A percentile compares a stretch with the other conserved stretches of the same genome.
Evolutionary conservation across 352 stramenopile genomes (phyloP).

Genomic region (Nothophytophthora sp.): DNA sequence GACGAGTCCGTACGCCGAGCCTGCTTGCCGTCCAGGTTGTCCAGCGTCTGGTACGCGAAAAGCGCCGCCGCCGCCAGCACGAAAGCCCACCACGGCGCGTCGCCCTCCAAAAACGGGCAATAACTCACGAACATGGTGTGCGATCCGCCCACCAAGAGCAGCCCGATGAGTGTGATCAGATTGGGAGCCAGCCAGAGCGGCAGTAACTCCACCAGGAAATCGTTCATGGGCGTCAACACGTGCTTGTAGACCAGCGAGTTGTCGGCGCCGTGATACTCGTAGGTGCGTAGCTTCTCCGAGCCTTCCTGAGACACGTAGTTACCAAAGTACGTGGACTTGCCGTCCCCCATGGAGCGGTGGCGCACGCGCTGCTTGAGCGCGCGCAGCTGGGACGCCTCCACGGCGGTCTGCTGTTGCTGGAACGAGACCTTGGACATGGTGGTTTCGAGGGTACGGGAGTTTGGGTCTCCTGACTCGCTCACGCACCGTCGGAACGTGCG

Average conservation of each 20-base stretch:
- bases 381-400: constrained; percentile 28
- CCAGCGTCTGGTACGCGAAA: constrained; percentile 83
- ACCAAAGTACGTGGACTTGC: constrained; percentile 88
- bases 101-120: constrained; percentile 71
- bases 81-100: constrained; percentile 74
- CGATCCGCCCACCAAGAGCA: constrained; percentile 63
- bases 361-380: constrained; percentile 71
- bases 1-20: constrained; percentile 78
- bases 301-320: constrained; percentile 88
- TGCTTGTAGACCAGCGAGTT: constrained; percentile 90
- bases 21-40: constrained; percentile 89
- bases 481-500: neutral
- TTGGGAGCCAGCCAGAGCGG: constrained; percentile 85
- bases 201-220: constrained; percentile 73
- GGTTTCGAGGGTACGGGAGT: neutral
- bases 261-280: constrained; percentile 86
- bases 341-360: constrained; percentile 64
- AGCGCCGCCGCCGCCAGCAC: constrained; percentile 55
- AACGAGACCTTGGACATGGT: constrained; percentile 17
- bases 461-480: neutral
- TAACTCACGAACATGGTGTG: constrained; percentile 71
- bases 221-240: constrained; percentile 87
- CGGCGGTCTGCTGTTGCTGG: constrained; percentile 8
- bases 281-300: constrained; percentile 83
- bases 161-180: constrained; percentile 76